Conservation (phyloP, 352 stramenopile species). For the Pythium scleroteichum region DNA sequence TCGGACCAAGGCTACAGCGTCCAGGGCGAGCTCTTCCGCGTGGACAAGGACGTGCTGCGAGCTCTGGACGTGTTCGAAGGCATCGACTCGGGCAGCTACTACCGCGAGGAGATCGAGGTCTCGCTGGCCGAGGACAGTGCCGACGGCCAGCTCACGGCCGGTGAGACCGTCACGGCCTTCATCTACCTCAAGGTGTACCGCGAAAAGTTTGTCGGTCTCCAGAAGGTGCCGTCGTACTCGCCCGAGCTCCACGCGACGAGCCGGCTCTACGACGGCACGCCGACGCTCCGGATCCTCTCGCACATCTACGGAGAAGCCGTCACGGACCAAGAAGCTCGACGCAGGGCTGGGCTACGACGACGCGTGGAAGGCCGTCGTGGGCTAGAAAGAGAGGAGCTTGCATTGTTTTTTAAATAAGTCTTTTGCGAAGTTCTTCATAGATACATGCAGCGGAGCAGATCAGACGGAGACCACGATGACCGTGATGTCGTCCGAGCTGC, state of each 20-base stretch:
- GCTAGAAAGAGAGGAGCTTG: background rate
- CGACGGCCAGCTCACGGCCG: conserved; percentile 19
- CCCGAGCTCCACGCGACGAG: conserved; percentile 37
- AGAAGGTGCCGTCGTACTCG: conserved; percentile 53
- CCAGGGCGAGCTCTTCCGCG: conserved; percentile 54
- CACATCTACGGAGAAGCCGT: conserved; percentile 37
- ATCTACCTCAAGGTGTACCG: conserved; percentile 54
- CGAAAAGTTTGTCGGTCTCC: conserved; percentile 46
- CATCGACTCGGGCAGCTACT: conserved; percentile 61
- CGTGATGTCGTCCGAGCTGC: conserved; percentile 70
- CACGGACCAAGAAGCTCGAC: conserved; percentile 8
- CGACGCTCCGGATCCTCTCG: conserved; percentile 43
- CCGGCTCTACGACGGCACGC: background rate
- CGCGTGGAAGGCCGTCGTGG: conserved; percentile 14
- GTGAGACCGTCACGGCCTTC: conserved; percentile 42
- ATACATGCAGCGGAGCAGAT: background rate
- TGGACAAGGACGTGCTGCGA: conserved; percentile 49
- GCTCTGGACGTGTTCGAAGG: conserved; percentile 76
- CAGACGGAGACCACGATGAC: conserved; percentile 58
- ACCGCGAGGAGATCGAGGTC: conserved; percentile 59
- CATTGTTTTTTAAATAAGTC: conserved; percentile 5
- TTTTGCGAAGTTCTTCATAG: background rate
- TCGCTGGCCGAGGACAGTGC: conserved; percentile 40
- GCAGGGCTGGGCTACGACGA: conserved; percentile 5
- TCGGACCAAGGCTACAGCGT: conserved; percentile 41